Evolutionary conservation across 176 grass and related monocot genomes (phyloP), one percentile per base, ranked within the genome.

Genomic region (Pontederia crassipes): DNA sequence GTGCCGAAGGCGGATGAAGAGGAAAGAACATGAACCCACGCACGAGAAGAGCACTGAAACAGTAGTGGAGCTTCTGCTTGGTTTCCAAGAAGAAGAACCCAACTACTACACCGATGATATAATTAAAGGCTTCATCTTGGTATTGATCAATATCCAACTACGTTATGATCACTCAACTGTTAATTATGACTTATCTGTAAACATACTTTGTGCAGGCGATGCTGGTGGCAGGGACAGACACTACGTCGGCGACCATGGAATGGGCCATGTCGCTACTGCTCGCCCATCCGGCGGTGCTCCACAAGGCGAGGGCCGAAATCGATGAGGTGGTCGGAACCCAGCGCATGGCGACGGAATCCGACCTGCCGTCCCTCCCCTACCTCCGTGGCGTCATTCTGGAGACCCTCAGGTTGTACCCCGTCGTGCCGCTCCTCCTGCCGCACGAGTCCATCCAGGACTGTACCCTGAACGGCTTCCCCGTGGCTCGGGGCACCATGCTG

Each of bases 51-150:
- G 62, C 24, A 76, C 65, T 35, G 76, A 59, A 10, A 58, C 75
- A 29, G 60, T 71, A 49, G 70, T 87, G 17, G 88, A 77, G 17
- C 77, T 75, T 50, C 72, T 92, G 73, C 32, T 84, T 49, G 20
- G 53, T 12, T 62, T 76, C 11, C 80, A 87, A 59, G 66, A 71
- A 9, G 49, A 14, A 4, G 83, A 92, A 13, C 80, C 88, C 0
- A 71, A 69, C 2, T 54, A 65, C 52, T 92, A 83, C 80, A 87
- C 74, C 0, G 77, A 92, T 52, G 70, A 62, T 0, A 64, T 78
- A 65, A 65, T 92, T 61, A 92, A 83, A 62, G 80, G 74, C 18
- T 45, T 92, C 47, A 55, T 66, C 52, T 4, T 65, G 62, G 85
- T 89, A 74, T 11, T 12, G 11, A 2, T n/a, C 49, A 14, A 15